Evolutionary conservation across 345 rosid genomes (phyloP).

Genomic region (Corchorus capsularis): DNA sequence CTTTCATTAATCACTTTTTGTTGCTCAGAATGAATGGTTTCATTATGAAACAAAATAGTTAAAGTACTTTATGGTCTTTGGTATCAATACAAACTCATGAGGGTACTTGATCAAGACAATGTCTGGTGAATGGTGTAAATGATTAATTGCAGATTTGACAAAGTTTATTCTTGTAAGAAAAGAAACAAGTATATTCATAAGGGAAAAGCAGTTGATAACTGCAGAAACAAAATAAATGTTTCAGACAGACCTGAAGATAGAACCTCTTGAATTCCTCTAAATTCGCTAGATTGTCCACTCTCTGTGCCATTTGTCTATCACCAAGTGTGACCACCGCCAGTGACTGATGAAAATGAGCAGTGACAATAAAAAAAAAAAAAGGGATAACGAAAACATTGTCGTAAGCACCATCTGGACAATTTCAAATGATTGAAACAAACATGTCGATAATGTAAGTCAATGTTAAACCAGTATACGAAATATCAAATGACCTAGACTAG

Average conservation of each 20-base stretch:
- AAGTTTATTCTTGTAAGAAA: not conserved
- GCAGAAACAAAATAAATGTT: constrained; percentile 24
- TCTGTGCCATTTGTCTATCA: constrained; percentile 96
- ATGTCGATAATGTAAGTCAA: not conserved
- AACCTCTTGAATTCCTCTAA: constrained; percentile 90
- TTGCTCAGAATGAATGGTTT: no score
- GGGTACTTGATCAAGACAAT: not conserved
- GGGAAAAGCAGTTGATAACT: constrained; percentile 6
- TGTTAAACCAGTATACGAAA: constrained; percentile 1
- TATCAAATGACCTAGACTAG: not conserved
- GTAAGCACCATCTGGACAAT: constrained; percentile 1
- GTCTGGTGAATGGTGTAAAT: not conserved
- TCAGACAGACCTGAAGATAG: constrained; percentile 86
- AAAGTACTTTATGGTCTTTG: constrained; percentile 4
- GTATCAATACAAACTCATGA: not conserved
- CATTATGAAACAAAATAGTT: not conserved
- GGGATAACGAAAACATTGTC: constrained; percentile 14
- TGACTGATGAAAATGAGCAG: constrained; percentile 51
- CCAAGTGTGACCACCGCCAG: constrained; percentile 97
- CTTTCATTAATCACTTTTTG: no score
- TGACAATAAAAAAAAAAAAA: not conserved
- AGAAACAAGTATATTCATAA: not conserved
- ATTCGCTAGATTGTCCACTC: constrained; percentile 82
- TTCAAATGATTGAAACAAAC: not conserved
- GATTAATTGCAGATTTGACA: constrained; percentile 8